Base-by-base conservation (phyloP, 2,329 filamentous ascomycete species). In the Xylaria sp. region DNA sequence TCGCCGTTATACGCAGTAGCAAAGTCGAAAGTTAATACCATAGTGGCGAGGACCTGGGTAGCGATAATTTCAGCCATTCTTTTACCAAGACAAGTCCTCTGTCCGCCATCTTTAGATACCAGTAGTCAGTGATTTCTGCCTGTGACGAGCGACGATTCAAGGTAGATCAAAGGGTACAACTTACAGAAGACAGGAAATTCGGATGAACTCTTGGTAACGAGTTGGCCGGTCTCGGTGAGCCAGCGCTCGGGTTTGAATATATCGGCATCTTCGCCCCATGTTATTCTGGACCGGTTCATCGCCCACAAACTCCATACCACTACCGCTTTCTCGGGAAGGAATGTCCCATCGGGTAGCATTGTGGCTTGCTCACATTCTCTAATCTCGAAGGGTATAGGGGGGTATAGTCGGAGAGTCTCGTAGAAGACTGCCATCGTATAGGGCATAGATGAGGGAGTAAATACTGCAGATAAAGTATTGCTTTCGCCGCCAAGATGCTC, bases 261-360 rank as follows among this genome's bases (percentile, higher is more conserved):
- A 48, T 86, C 84, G 6, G 87, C 84, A 70, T 90, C 86, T 0
- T 80, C 75, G 4, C 88, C 88, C 87, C 88, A 91, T 0, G 82
- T 88, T 1, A 78, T 71, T 9, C 71, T 77, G 0, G 88, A 89
- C 11, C 88, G 82, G 69, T 89, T 88, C 83, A 90, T 87, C 0
- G 89, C 86, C 86, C 88, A 91, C 2, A 87, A 81, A 69, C 86
- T 89, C 88, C 88, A 91, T 2, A 90, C 79, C 2, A 91, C 79
- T 27, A 91, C 82, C 0, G 88, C 82, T 12, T 80, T 76, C 32
- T 78, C 75, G 0, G 88, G 87, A 3, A 91, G 81, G 55, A 82
- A 84, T 0, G 88, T 90, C 3, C 87, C 88, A 72, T 90, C 88
- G 0, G 88, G 88, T 1, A 91, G 81, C 0, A 83, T 85, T 2